Evolutionary conservation across 805 yeast genomes (phyloP).

Genomic region (Yamadazyma insecticola): DNA sequence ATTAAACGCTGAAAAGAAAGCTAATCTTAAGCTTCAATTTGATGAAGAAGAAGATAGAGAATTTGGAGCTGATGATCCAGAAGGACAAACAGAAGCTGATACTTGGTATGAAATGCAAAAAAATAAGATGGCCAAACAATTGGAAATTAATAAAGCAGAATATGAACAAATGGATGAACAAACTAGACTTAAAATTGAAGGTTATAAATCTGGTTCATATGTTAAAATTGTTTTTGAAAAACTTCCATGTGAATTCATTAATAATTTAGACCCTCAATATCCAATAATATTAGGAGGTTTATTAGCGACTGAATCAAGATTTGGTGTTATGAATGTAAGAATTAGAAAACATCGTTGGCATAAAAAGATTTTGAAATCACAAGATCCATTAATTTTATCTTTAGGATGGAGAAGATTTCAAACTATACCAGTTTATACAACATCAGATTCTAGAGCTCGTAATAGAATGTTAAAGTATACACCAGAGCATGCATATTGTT

Average conservation of each 20-base stretch:
- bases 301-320: slow-evolving; percentile 83
- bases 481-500: slow-evolving; percentile 96
- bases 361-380: slow-evolving; percentile 88
- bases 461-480: slow-evolving; percentile 97
- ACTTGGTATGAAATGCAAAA: slow-evolving; percentile 98
- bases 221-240: slow-evolving; percentile 81
- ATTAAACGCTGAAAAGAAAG: slow-evolving; percentile 84
- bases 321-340: slow-evolving; percentile 89
- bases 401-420: slow-evolving; percentile 99
- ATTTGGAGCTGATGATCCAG: slow-evolving; percentile 76
- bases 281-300: slow-evolving; percentile 92
- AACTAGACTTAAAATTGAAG: slow-evolving; percentile 81
- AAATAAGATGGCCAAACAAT: slow-evolving; percentile 93
- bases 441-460: slow-evolving; percentile 95
- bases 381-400: slow-evolving; percentile 90
- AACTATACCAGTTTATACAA: slow-evolving; percentile 91
- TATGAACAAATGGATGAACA: slow-evolving; percentile 67
- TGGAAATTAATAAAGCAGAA: slow-evolving; percentile 86
- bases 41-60: slow-evolving; percentile 70
- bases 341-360: slow-evolving; percentile 99
- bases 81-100: slow-evolving; percentile 69
- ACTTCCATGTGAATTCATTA: slow-evolving; percentile 86
- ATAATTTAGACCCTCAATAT: slow-evolving; percentile 77
- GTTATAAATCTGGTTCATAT: slow-evolving; percentile 89
- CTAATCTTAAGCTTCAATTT: slow-evolving; percentile 80